Percentiles rank a stretch among this genome's conserved stretches.
phyloP scores from a whole-genome alignment of 129 eudicot genomes.

The Saposhnikovia divaricata region DNA sequence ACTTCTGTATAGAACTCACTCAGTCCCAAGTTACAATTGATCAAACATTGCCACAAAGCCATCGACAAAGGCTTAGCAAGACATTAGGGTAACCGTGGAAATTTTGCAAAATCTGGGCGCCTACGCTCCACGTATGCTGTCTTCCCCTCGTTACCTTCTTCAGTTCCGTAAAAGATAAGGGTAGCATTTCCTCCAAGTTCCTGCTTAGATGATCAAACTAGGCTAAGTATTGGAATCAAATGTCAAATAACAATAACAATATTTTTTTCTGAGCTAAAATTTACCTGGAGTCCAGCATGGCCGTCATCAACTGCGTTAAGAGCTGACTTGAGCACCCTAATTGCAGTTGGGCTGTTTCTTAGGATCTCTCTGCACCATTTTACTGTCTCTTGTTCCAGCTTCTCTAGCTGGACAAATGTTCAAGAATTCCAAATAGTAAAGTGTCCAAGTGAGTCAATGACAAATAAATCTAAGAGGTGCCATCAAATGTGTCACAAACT shows the following conservation, averaged over 20 bases:
- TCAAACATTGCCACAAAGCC: not conserved
- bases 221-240: not conserved
- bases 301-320: slow-evolving; percentile 93
- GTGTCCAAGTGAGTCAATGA: not conserved
- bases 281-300: slow-evolving; percentile 97
- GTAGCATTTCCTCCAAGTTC: slow-evolving; percentile 90
- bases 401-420: slow-evolving; percentile 46
- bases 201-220: slow-evolving; percentile 18
- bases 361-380: slow-evolving; percentile 95
- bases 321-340: slow-evolving; percentile 76
- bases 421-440: not conserved
- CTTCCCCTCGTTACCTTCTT: slow-evolving; percentile 91
- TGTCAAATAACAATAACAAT: not conserved
- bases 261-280: not conserved
- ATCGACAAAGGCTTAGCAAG: not conserved
- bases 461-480: not conserved
- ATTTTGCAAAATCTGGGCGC: slow-evolving; percentile 81
- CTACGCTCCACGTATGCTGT: slow-evolving; percentile 79
- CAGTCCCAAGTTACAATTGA: not conserved
- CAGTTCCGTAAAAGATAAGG: slow-evolving; percentile 82
- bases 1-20: not conserved
- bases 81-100: slow-evolving; percentile 63
- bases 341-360: slow-evolving; percentile 92
- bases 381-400: slow-evolving; percentile 77
- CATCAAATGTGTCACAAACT: not conserved